These are phyloP conservation scores for Lactarius psammicola DNA, from an alignment of 768 basidiomycete genomes.

Conservation along the genomic window DNA sequence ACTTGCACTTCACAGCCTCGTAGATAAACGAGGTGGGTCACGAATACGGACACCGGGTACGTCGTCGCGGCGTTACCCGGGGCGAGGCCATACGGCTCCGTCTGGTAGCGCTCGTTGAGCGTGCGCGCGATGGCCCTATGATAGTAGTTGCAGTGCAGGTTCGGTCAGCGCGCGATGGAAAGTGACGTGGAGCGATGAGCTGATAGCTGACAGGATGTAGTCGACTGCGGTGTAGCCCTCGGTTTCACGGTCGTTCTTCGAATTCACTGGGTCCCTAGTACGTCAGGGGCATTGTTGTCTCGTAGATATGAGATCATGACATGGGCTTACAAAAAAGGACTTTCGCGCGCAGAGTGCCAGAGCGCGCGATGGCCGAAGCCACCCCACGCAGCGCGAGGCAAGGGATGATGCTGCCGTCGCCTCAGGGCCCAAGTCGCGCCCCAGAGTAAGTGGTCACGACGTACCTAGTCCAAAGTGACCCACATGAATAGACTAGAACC, in stretches of 20 bases:
- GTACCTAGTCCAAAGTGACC: conserved; percentile 91
- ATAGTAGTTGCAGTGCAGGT: not conserved
- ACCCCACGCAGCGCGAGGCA: conserved; percentile 85
- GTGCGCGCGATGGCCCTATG: conserved; percentile 69
- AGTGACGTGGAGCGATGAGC: conserved; percentile 15
- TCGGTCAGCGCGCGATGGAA: conserved; percentile 20
- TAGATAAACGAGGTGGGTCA: conserved; percentile 83
- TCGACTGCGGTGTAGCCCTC: conserved; percentile 79
- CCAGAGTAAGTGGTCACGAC: not conserved
- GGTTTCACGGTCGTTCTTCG: conserved; percentile 87
- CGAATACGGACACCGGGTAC: conserved; percentile 75
- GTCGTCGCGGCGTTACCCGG: conserved; percentile 51
- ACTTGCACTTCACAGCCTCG: conserved; percentile 60
- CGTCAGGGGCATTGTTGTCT: not conserved
- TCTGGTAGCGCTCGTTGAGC: conserved; percentile 60
- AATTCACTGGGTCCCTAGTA: conserved; percentile 59
- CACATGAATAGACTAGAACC: conserved; percentile 86
- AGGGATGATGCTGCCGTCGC: conserved; percentile 68
- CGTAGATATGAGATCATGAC: not conserved
- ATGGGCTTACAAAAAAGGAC: conserved; percentile 70
- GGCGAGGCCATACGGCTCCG: conserved; percentile 51
- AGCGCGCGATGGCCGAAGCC: conserved; percentile 72
- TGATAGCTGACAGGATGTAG: conserved; percentile 65
- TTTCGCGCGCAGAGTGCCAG: conserved; percentile 69
- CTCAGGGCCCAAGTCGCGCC: not conserved